Evolutionary conservation across 2,329 filamentous ascomycete genomes (phyloP).

Genomic region (Talaromyces sp.): DNA sequence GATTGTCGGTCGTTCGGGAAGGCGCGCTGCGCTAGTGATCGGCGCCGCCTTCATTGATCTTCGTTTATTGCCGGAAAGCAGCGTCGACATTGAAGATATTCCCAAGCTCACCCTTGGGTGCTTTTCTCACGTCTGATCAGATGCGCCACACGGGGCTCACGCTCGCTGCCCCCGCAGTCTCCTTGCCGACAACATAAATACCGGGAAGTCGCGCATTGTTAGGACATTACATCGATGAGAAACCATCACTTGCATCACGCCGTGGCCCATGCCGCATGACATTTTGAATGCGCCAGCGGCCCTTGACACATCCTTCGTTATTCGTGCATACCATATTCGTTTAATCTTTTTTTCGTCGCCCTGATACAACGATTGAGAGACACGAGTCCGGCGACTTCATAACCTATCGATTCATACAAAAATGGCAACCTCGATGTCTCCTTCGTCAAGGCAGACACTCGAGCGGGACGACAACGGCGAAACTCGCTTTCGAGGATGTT

Average conservation of each 20-base stretch:
- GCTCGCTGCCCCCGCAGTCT: neutral
- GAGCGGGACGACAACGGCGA: conserved; percentile 43
- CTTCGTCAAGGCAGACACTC: conserved; percentile 29
- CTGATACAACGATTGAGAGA: neutral
- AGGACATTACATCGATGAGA: neutral
- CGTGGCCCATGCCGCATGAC: neutral
- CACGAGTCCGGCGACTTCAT: neutral
- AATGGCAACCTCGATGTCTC: conserved; percentile 27
- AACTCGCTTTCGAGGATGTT: conserved; percentile 74
- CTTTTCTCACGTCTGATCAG: neutral
- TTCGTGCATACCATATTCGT: neutral
- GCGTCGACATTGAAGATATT: neutral
- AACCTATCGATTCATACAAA: conserved; percentile 7
- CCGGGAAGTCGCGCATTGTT: neutral
- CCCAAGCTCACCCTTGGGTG: neutral
- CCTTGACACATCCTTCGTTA: neutral
- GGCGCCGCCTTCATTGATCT: neutral
- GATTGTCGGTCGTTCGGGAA: neutral
- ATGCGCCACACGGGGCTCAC: neutral
- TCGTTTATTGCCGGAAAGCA: neutral
- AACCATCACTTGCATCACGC: neutral
- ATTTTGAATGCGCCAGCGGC: neutral
- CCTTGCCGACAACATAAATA: neutral
- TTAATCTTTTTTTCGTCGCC: neutral
- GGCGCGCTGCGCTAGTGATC: neutral